Percentiles rank a stretch among this genome's conserved stretches.
Conservation (phyloP, 345 rosid species). For the Salix arbutifolia region DNA sequence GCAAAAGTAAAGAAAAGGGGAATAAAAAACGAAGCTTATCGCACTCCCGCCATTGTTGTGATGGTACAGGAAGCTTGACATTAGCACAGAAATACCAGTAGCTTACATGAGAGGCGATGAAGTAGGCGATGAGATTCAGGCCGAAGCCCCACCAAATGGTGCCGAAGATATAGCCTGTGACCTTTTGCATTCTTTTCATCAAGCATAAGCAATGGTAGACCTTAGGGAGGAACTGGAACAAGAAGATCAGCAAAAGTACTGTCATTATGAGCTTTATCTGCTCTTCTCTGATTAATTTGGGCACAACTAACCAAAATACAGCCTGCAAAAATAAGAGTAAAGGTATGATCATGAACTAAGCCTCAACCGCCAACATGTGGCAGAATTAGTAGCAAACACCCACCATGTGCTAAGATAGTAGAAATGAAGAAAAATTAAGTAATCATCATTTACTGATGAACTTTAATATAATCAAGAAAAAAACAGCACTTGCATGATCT, state of each 20-base stretch:
- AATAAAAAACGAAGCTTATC: background rate
- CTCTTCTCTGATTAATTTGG: conserved; percentile 60
- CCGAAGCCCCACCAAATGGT: conserved; percentile 98
- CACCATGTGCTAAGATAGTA: no score
- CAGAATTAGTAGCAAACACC: background rate
- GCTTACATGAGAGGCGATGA: conserved; percentile 86
- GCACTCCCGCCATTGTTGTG: background rate
- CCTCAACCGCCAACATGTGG: background rate
- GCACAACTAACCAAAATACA: conserved; percentile 71
- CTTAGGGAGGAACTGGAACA: conserved; percentile 70
- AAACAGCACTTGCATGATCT: background rate
- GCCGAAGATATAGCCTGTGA: conserved; percentile 87
- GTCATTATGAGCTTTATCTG: conserved; percentile 60
- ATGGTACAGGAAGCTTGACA: background rate
- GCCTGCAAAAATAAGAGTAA: conserved; percentile 40
- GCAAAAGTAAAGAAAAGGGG: background rate
- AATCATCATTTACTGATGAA: background rate
- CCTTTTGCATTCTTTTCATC: conserved; percentile 80
- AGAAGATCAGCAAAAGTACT: conserved; percentile 48
- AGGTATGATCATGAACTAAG: background rate
- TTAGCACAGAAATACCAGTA: background rate
- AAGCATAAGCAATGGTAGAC: conserved; percentile 73
- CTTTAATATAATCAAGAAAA: no score
- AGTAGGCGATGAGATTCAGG: conserved; percentile 83
- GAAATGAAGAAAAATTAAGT: background rate